A percentile compares a stretch with the other conserved stretches of the same genome.
phyloP scores from a whole-genome alignment of 202 grass and related monocot species.

The Eragrostis tef region DNA sequence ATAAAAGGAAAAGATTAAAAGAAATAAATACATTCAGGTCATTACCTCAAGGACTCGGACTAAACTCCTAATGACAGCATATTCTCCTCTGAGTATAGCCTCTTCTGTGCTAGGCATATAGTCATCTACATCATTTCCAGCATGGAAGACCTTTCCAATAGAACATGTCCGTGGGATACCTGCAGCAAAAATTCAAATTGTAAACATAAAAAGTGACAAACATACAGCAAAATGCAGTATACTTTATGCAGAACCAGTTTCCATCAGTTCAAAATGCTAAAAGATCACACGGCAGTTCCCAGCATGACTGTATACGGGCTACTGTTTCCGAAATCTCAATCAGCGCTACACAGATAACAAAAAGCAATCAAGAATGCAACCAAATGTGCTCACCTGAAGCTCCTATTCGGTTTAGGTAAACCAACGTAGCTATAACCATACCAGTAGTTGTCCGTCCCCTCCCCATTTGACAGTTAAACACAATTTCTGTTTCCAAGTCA shows the following conservation, averaged over 20 bases:
- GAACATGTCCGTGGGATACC: slow-evolving; percentile 87
- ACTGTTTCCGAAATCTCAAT: slow-evolving; percentile 36
- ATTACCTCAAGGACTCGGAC: slow-evolving; percentile 91
- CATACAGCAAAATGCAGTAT: slow-evolving; percentile 31
- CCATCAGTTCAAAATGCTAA: slow-evolving; percentile 41
- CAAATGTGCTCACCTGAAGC: slow-evolving; percentile 67
- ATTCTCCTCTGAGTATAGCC: slow-evolving; percentile 87
- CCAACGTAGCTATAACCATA: slow-evolving; percentile 98
- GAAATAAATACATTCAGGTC: slow-evolving; percentile 41
- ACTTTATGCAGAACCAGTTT: slow-evolving; percentile 31
- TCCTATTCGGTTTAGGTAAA: slow-evolving; percentile 96
- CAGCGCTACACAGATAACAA: slow-evolving; percentile 36
- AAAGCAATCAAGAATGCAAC: slow-evolving; percentile 7
- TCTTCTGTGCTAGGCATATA: slow-evolving; percentile 87
- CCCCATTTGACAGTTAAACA: slow-evolving; percentile 99
- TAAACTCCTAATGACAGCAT: slow-evolving; percentile 95
- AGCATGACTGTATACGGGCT: slow-evolving; percentile 20
- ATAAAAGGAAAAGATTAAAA: slow-evolving; percentile 2
- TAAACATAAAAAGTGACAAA: slow-evolving; percentile 8
- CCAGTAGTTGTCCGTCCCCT: slow-evolving; percentile 96
- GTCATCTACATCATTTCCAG: slow-evolving; percentile 76
- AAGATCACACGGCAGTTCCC: slow-evolving; percentile 28
- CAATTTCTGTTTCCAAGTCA: slow-evolving; percentile 89
- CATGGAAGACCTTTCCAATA: slow-evolving; percentile 86
- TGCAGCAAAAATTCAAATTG: slow-evolving; percentile 45